phyloP scores from a whole-genome alignment of 176 grass and related monocot species.

The Alloteropsis semialata region DNA sequence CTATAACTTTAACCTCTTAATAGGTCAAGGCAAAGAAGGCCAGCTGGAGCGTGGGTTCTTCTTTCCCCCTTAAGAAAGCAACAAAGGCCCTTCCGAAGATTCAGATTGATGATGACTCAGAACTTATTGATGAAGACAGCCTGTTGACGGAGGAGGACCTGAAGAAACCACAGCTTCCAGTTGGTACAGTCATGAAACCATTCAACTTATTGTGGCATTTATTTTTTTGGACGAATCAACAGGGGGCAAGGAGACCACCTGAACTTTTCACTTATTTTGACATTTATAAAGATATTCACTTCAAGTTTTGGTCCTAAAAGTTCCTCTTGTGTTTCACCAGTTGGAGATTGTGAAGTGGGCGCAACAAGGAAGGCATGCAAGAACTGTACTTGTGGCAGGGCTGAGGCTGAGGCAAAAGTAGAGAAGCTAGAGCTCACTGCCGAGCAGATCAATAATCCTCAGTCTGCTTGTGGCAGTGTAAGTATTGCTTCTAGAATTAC shows the following conservation, averaged over 20 bases:
- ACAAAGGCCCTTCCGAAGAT: conserved; percentile 72
- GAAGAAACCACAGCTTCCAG: conserved; percentile 88
- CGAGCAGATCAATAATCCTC: conserved; percentile 84
- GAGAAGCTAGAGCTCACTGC: conserved; percentile 73
- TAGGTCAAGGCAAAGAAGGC: conserved; percentile 91
- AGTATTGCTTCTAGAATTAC: neutral
- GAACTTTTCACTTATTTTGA: too few relatives aligned
- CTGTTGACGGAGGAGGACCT: conserved; percentile 91
- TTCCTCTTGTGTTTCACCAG: conserved; percentile 25
- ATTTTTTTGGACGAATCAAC: too few relatives aligned
- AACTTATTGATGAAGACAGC: conserved; percentile 91
- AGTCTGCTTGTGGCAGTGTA: conserved; percentile 92
- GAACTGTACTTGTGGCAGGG: conserved; percentile 92
- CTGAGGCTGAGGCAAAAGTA: conserved; percentile 79
- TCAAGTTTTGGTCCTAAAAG: conserved; percentile 7
- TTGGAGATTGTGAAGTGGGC: conserved; percentile 86
- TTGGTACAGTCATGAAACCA: conserved; percentile 46
- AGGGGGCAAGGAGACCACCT: too few relatives aligned
- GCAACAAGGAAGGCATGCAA: conserved; percentile 90
- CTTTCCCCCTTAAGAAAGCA: conserved; percentile 68
- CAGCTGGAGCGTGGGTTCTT: conserved; percentile 78
- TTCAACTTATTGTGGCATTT: neutral
- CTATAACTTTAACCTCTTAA: neutral
- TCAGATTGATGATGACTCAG: conserved; percentile 65
- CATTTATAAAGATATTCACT: neutral